Base-by-base conservation (phyloP, 2,329 filamentous ascomycete species). In the Clonostachys byssicola region DNA sequence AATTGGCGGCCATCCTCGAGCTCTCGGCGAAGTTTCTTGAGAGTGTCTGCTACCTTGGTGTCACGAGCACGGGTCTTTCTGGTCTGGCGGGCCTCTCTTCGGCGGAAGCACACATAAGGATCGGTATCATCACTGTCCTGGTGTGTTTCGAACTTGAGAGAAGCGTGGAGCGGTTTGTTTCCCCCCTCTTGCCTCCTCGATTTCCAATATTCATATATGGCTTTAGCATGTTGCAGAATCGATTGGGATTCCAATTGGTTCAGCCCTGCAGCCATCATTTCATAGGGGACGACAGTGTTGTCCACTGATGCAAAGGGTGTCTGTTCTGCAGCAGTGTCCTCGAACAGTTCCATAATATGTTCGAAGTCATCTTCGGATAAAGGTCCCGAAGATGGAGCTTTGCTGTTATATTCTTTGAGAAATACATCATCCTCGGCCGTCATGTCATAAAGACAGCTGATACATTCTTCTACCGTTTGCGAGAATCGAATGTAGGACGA, bases 401-500 rank as follows among this genome's bases (percentile, higher is more conserved):
- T 92, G 56, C 83, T 75, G 71, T 97, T 99, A 73, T 94, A 86
- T 55, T 81, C 77, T 61, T 86, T 88, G 57, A 99, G 80, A 62
- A 89, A 96, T 47, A 78, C 81, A 65, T 91, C 88, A 70, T 99
- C 94, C 60, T 95, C 90, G 54, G 86, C 85, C 30, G 85, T 92
- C 88, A 97, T 92, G 71, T 95, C 91, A 83, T 99, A 99, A 58
- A 86, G 82, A 63, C 86, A 88, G 59, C 89, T 88, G 61, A 90
- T 86, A 59, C 88, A 95, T 69, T 99, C 94, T 71, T 99, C 94
- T 51, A 99, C 92, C 4, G 94, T 99, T 56, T 95, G 92, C 54
- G 94, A 97, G 72, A 95, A 97, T 54, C 92, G 90, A 64, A 99
- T 96, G 70, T 97, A 97, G 51, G 92, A 94, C 51, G 86, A 84